These are phyloP conservation scores for Nemania sp. DNA, from an alignment of 2,329 filamentous ascomycete genomes.

Conservation along the genomic window DNA sequence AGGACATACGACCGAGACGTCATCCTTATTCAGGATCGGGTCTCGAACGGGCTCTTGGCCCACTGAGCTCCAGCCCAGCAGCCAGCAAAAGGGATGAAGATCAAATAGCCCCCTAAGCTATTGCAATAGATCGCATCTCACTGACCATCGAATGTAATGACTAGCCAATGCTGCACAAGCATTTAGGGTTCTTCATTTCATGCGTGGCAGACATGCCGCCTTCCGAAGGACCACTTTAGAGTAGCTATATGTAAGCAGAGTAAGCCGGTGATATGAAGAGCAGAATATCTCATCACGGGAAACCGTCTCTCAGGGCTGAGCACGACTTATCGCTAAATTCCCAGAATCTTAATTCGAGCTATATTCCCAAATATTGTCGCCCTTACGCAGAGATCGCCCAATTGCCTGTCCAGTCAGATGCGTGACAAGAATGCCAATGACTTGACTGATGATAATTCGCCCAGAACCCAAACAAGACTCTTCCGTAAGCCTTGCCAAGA, in stretches of 20 bases:
- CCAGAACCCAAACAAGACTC: too few species aligned
- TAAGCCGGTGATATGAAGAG: not conserved
- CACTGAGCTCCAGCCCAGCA: not conserved
- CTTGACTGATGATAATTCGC: too few species aligned
- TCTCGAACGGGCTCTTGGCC: constrained; percentile 17
- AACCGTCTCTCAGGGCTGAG: not conserved
- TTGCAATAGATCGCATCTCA: too few species aligned
- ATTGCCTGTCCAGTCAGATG: too few species aligned
- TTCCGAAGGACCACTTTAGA: not conserved
- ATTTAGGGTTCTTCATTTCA: not conserved
- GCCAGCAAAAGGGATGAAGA: not conserved
- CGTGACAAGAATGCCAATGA: not conserved
- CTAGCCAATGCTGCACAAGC: too few species aligned
- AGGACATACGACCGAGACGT: not conserved
- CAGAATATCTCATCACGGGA: not conserved
- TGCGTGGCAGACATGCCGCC: not conserved
- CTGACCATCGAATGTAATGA: too few species aligned
- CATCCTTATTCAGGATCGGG: constrained; percentile 2
- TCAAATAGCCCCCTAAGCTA: not conserved
- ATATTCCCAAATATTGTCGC: not conserved
- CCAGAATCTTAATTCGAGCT: not conserved
- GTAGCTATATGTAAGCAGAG: too few species aligned
- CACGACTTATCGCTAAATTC: not conserved
- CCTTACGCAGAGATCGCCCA: too few species aligned
- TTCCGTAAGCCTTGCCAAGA: too few species aligned